Evolutionary conservation across 2,329 filamentous ascomycete genomes (phyloP), one percentile per base, ranked within the genome.

Genomic region (Diplodia sapinea): DNA sequence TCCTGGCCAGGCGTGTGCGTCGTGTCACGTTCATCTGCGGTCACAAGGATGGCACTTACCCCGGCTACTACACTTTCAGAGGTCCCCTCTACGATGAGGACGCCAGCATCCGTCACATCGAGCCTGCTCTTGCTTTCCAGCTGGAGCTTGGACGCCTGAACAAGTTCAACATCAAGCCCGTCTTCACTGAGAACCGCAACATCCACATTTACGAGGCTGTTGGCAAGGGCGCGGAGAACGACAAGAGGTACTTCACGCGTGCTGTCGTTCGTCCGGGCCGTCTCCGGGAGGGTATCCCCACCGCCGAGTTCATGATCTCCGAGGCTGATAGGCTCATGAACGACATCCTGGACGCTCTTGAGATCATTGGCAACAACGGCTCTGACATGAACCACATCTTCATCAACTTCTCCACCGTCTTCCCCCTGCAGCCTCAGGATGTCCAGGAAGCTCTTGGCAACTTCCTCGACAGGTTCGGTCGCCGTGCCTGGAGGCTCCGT

Each of bases 311-410:
- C 82, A 88, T 99, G 78, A 96, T 97, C 74, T 97, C 94, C 0
- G 95, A 99, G 84, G 94, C 94, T 49, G 94, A 99, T 77, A 90
- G 95, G 71, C 86, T 98, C 74, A 94, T 99, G 87, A 98, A 93
- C 78, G 95, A 99, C 78, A 98, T 99, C 75, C 88, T 98, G 64
- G 95, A 99, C 77, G 95, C 95, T 54, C 85, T 99, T 68, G 95
- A 99, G 85, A 97, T 99, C 74, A 96, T 97, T 77, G 95, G 95
- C 77, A 97, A 97, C 86, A 98, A 97, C 84, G 96, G 96, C 84
- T 97, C 95, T 63, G 95, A 99, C 85, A 87, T 99, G 77, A 99
- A 99, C 86, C 95, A 99, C 83, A 95, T 99, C 86, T 99, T 99
- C 85, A 95, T 99, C 86, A 98, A 99, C 87, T 99, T 99, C 84